Percentiles rank a stretch among this genome's conserved stretches.
These are phyloP conservation scores for Amoebophrya sp. DNA, from an alignment of 169 alveolate species.

Conservation along the genomic window DNA sequence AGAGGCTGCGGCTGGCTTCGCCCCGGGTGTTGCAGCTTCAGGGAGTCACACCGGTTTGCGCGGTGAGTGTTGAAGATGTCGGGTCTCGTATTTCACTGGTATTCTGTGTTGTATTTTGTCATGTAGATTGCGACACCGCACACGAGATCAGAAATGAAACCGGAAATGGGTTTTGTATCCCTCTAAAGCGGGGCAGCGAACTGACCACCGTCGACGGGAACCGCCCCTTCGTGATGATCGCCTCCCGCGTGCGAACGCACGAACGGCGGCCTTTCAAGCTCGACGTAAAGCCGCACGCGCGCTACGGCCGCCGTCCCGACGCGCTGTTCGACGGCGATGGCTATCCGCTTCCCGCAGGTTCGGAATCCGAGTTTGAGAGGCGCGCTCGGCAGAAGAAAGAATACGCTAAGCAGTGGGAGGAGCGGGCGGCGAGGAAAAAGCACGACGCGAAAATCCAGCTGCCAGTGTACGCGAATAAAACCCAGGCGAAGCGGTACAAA, in stretches of 20 bases:
- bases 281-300: background rate
- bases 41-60: no score
- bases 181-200: no score
- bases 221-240: background rate
- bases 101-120: no score
- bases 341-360: background rate
- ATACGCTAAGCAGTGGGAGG: background rate
- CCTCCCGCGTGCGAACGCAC: background rate
- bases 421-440: background rate
- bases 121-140: no score
- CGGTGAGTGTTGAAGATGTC: no score
- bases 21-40: no score
- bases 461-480: background rate
- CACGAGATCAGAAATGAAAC: no score
- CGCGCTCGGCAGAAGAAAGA: background rate
- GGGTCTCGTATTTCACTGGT: no score
- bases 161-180: no score
- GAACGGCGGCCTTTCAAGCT: background rate
- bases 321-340: background rate
- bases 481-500: background rate
- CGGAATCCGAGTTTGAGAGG: background rate
- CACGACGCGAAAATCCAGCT: background rate
- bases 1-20: no score
- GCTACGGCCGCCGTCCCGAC: background rate
- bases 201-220: background rate